Base-by-base conservation (phyloP, 257 asterid species). In the Nicotiana benthamiana region DNA sequence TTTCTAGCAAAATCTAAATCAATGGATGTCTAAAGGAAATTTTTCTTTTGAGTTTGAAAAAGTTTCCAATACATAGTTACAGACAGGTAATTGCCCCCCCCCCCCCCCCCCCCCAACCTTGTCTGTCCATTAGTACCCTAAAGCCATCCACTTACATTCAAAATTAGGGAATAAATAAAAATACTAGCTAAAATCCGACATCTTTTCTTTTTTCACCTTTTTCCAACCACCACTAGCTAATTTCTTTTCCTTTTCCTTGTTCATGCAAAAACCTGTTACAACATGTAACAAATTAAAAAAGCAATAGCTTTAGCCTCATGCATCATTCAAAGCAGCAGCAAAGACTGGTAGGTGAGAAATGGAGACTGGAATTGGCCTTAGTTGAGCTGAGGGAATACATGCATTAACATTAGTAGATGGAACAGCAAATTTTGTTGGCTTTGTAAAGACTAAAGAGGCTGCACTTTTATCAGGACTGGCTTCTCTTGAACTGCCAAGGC, bases 401-500 rank as follows among this genome's bases (percentile, higher is more conserved):
- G 89, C 75, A 52, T 53, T 77, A 63, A 80, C 75, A 65, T 57
- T 84, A 11, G 72, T 80, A 1, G 87, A 1, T 7, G 87, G 87
- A 52, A n/a, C 66, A 24, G 74, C 20, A 68, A 82, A 87, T 84
- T 84, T 88, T 4, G 81, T 46, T 8, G 90, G 87, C 63, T 85
- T 85, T 57, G 75, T 75, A 17, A 84, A 72, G 75, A 80, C 77
- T 81, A 75, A n/a, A 17, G 86, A 80, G 0, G 68, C 83, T 6
- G 88, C 85, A 7, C 79, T 86, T 72, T 85, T 92, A 28, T 91
- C 97, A 0, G 97, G 98, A 82, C 97, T 94, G 9, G 88, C 93
- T 78, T 93, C 97, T 76, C 98, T 87, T 34, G 90, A 87, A 83
- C 84, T 85, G 70, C 91, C 85, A 85, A 94, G 74, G 85, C 97